These are phyloP conservation scores for Penicillium atrosanguineum DNA, from an alignment of 495 filamentous ascomycete species.

Conservation along the genomic window DNA sequence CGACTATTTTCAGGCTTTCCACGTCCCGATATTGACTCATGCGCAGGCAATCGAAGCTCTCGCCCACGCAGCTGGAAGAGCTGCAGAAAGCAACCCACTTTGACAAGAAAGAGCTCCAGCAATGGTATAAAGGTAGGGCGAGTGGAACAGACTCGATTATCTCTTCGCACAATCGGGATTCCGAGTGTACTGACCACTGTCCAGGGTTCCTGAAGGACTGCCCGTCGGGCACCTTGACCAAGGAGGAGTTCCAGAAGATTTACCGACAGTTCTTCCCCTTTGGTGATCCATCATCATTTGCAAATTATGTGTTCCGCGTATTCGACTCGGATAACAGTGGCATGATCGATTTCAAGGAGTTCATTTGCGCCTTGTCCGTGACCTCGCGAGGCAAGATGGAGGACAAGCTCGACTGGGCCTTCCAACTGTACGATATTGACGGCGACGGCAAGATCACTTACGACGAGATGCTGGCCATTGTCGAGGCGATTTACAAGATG, in stretches of 20 bases:
- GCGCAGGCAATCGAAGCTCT: constrained; percentile 85
- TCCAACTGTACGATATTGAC: constrained; percentile 99
- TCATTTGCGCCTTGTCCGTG: constrained; percentile 97
- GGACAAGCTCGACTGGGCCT: constrained; percentile 99
- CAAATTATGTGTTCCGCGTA: constrained; percentile 98
- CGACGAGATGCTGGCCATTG: constrained; percentile 97
- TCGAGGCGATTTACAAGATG: constrained; percentile 99
- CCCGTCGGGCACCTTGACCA: constrained; percentile 91
- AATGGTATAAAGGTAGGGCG: constrained; percentile 95
- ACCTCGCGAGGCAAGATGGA: constrained; percentile 98
- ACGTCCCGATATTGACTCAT: background rate
- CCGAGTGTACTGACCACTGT: background rate
- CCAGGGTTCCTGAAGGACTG: constrained; percentile 97
- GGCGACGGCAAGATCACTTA: constrained; percentile 98
- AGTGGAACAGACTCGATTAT: background rate
- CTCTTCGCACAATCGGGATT: background rate
- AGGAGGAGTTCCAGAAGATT: constrained; percentile 98
- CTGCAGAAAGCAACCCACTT: constrained; percentile 96
- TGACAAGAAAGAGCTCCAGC: constrained; percentile 99
- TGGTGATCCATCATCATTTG: constrained; percentile 93
- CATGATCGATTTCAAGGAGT: constrained; percentile 99
- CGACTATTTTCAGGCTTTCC: background rate
- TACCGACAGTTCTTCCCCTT: constrained; percentile 99
- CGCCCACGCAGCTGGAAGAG: constrained; percentile 88
- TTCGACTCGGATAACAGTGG: constrained; percentile 97